phyloP scores from a whole-genome alignment of 2,329 filamentous ascomycete genomes.

The Graphiopsis chlorocephala region DNA sequence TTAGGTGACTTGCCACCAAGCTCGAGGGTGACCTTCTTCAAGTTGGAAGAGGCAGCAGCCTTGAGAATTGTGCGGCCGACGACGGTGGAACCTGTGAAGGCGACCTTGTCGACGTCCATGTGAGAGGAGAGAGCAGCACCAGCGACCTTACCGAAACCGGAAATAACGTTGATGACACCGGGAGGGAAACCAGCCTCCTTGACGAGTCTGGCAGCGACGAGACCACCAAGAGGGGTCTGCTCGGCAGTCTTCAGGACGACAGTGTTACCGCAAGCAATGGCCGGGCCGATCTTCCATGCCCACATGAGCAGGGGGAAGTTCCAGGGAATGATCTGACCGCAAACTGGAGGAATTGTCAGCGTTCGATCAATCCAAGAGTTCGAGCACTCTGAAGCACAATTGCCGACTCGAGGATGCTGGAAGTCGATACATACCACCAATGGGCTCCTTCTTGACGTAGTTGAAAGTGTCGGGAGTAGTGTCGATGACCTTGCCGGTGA shows the following conservation, averaged over 20 bases:
- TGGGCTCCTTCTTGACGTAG: conserved; percentile 77
- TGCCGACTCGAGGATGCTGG: not conserved
- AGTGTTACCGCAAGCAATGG: conserved; percentile 55
- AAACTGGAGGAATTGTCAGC: conserved; percentile 15
- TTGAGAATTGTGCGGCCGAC: conserved; percentile 54
- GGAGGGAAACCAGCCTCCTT: conserved; percentile 71
- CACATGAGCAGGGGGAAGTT: conserved; percentile 77
- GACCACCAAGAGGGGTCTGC: conserved; percentile 53
- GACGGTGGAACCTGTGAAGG: conserved; percentile 71
- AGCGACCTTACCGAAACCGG: conserved; percentile 55
- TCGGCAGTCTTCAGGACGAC: conserved; percentile 57
- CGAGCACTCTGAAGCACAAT: not conserved
- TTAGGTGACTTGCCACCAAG: conserved; percentile 58
- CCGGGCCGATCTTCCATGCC: conserved; percentile 74
- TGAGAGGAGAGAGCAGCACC: conserved; percentile 67
- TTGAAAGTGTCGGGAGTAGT: conserved; percentile 71
- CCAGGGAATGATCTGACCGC: conserved; percentile 69
- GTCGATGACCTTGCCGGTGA: conserved; percentile 45
- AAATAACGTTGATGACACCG: conserved; percentile 71
- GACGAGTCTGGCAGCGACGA: conserved; percentile 63
- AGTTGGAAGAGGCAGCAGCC: conserved; percentile 40
- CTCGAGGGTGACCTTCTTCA: conserved; percentile 60
- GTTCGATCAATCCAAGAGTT: not conserved
- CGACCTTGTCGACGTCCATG: conserved; percentile 69
- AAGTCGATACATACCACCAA: conserved; percentile 35